Base-by-base conservation (phyloP, 768 basidiomycete species). In the Lentinula detonsa region DNA sequence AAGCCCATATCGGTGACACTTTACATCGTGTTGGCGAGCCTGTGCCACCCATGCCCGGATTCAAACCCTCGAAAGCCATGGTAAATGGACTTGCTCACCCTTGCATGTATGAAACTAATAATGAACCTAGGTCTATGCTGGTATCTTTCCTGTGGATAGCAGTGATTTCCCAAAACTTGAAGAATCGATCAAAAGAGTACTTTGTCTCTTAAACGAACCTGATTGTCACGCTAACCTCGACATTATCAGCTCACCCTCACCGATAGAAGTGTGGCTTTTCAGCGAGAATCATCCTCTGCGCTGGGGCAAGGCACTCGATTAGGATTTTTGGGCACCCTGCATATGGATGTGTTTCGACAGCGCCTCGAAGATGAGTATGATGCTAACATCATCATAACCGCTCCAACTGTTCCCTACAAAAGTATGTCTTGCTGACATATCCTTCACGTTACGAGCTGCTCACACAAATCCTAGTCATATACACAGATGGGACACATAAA, bases 281-380 rank as follows among this genome's bases (percentile, higher is more conserved):
- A 94, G 68, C 82, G 93, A 52, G 97, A 98, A 72, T 90, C 92
- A 0, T 98, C 96, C 0, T 85, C 91, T 5, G 97, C 97, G 9
- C 81, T 99, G 9, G 95, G 96, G 1, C 95, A 97, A 75, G 97
- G 97, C 7, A 93, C 88, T 70, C 84, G 97, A 48, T 83, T 99
- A 5, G 97, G 97, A 0, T 99, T 98, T 72, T 80, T 98, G 9
- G 97, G 97, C 1, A 93, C 94, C 5, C 74, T 99, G 61, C 97
- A 99, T 70, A 95, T 98, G 92, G 92, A 96, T 66, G 91, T 95
- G 42, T 93, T 94, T 73, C 88, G 95, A 21, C 97, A 99, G 70
- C 84, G 97, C 13, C 78, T 99, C 3, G 97, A 98, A 73, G 97
- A 99, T 66, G 97, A 99, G 71, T 94, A 97, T 66, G 87, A 93